Base-by-base conservation (phyloP, 345 rosid species). In the Rhizophora mangle region DNA sequence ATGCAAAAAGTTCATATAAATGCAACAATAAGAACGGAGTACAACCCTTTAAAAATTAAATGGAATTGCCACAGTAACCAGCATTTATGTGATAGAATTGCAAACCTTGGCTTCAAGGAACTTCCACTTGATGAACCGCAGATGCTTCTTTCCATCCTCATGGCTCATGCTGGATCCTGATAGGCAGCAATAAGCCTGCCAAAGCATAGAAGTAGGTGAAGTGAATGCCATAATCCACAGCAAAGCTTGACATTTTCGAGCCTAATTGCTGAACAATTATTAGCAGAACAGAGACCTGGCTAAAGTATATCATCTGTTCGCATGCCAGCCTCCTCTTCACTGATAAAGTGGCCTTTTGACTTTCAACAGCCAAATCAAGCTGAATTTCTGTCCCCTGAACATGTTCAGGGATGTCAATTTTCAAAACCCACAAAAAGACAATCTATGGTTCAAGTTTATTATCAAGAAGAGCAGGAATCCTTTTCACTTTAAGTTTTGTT, bases 301-400 rank as follows among this genome's bases (percentile, higher is more conserved):
- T 80, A 80, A 79, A 91, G 71, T 91, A 94, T 68, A 86, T 85
- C 67, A 91, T 76, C 74, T 82, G 90, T 78, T 95, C 99, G 72
- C 97, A 95, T 1, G 99, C 99, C 81, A 95, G 79, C 75, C 99
- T 86, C 78, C 99, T 89, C 85, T 89, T 95, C 53, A 95, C 99
- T 51, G 99, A 87, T 30, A 88, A 79, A 64, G 87, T 83, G 47
- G 96, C 97, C 76, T 88, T 95, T 68, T 91, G 96, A 72, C 96
- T 87, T 75, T 92, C 96, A 74, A 89, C 86, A n/a, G 99, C 99
- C 64, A 95, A 81, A 3, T 97, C 97, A 6, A 95, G 91, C 78
- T 95, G 99, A 75, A 95, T 89, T 83, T 95, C 99, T 62, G 99
- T 95, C 68, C 96, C 97, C 99, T 91, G 78, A 57, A 68, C 47